Base-by-base conservation (phyloP, 305 asterid genomes). In the Stenogyne calaminthoides region DNA sequence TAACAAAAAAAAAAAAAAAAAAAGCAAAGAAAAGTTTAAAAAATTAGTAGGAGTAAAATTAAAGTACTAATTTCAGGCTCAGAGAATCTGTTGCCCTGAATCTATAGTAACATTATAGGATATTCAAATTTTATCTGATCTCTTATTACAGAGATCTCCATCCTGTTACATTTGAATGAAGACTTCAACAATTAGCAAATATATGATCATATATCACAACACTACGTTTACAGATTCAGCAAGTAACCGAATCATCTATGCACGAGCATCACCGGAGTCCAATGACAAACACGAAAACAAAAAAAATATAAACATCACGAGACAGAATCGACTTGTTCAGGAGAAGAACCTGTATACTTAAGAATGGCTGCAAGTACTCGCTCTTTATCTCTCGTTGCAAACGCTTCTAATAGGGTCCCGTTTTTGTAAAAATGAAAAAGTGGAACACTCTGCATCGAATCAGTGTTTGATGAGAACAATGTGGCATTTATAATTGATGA, bases 391-490 rank as follows among this genome's bases (percentile, higher is more conserved):
- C 99, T 88, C 71, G 98, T 95, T 8, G 99, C 80, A 81, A 95
- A 92, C 9, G 99, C 96, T 81, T 95, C 99, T 77, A 90, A 65
- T 6, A 92, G 67, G 18, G 78, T 91, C 64, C 95, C 97, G n/a
- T 89, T 87, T 77, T 95, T 92, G 86, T 95, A 95, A 64, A 95
- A 95, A 75, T 95, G 99, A 80, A 94, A 91, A 65, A 91, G 93
- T 20, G 99, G 99, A 79, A 95, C 99, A 12, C 83, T 76, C 99
- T 95, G 97, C 90, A 83, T 9, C 54, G 79, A 54, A 77, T 37
- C 60, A 72, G 36, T 22, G n/a, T 51, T 34, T 71, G 47, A 9
- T 73, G 57, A 73, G 62, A 75, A 18, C 10, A 64, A 64, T 64
- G 55, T n/a, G 56, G 56, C 22, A 15, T 49, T 11, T 12, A 40